A percentile compares a stretch with the other conserved stretches of the same genome.
Conservation (phyloP, 2,329 filamentous ascomycete species). For the Cucurbitaria berberidis region DNA sequence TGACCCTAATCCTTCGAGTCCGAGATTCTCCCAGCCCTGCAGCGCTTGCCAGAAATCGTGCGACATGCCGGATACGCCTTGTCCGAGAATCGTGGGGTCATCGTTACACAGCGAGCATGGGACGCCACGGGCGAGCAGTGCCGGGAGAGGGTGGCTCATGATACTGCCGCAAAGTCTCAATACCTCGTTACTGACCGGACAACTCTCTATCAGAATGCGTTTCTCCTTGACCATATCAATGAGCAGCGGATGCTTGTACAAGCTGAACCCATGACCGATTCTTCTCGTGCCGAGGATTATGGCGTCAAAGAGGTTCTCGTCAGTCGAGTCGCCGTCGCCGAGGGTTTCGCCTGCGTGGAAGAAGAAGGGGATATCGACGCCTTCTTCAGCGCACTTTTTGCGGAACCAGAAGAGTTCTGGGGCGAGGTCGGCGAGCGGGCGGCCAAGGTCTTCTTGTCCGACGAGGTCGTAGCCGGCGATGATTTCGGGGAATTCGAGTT, state of each 20-base stretch:
- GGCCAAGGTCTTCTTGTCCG: constrained; percentile 82
- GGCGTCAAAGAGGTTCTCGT: constrained; percentile 88
- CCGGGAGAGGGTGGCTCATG: constrained; percentile 79
- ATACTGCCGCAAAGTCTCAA: constrained; percentile 79
- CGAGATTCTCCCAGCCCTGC: constrained; percentile 90
- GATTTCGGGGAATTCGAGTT: constrained; percentile 77
- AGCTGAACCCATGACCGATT: constrained; percentile 86
- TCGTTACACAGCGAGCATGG: constrained; percentile 86
- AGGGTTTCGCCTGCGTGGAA: constrained; percentile 93
- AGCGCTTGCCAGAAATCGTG: constrained; percentile 95
- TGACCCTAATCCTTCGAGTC: constrained; percentile 81
- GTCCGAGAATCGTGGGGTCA: constrained; percentile 86
- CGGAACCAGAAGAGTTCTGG: constrained; percentile 94
- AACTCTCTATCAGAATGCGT: constrained; percentile 86
- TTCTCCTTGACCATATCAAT: constrained; percentile 89
- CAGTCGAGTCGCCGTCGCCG: constrained; percentile 76
- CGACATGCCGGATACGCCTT: constrained; percentile 80
- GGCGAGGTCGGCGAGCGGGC: constrained; percentile 75
- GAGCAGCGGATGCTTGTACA: constrained; percentile 90
- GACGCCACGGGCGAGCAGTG: constrained; percentile 83
- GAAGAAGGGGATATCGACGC: constrained; percentile 88
- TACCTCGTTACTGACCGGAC: constrained; percentile 89
- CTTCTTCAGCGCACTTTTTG: constrained; percentile 78
- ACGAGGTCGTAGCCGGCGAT: constrained; percentile 90
- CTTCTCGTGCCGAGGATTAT: constrained; percentile 84